Evolutionary conservation across 805 yeast genomes (phyloP).

Genomic region (Pichia rugopelliculosa): DNA sequence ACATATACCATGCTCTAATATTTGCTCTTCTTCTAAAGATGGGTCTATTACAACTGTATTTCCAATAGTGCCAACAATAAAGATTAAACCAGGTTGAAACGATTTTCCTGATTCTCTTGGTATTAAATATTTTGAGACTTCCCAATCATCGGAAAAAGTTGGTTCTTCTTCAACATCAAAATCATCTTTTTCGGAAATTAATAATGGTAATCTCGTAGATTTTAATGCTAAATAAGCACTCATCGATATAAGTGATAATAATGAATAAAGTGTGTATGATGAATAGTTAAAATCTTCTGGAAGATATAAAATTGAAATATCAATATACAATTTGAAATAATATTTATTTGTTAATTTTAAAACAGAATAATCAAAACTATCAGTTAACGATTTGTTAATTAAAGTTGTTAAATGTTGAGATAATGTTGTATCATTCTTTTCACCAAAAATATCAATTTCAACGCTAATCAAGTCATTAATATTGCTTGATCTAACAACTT

Average conservation of each 20-base stretch:
- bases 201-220: conserved; percentile 66
- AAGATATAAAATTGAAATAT: conserved; percentile 69
- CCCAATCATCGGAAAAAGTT: conserved; percentile 86
- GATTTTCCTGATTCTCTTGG: conserved; percentile 21
- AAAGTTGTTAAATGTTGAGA: conserved; percentile 57
- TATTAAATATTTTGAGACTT: conserved; percentile 41
- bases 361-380: conserved; percentile 43
- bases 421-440: conserved; percentile 70
- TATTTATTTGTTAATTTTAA: conserved; percentile 66
- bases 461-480: conserved; percentile 54
- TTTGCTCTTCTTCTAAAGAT: conserved; percentile 79
- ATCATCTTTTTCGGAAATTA: conserved; percentile 61
- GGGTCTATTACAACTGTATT: conserved; percentile 72
- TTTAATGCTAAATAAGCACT: conserved; percentile 76
- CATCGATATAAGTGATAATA: conserved; percentile 60
- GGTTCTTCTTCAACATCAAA: conserved; percentile 78
- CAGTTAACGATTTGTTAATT: conserved; percentile 45
- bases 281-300: conserved; percentile 31
- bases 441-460: conserved; percentile 75
- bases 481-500: conserved; percentile 46
- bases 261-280: conserved; percentile 62
- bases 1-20: conserved; percentile 75
- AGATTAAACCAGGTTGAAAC: conserved; percentile 67
- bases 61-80: conserved; percentile 73
- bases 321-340: conserved; percentile 70